Conservation (phyloP, 2,329 filamentous ascomycete genomes). For the Stromatinia cepivora region DNA sequence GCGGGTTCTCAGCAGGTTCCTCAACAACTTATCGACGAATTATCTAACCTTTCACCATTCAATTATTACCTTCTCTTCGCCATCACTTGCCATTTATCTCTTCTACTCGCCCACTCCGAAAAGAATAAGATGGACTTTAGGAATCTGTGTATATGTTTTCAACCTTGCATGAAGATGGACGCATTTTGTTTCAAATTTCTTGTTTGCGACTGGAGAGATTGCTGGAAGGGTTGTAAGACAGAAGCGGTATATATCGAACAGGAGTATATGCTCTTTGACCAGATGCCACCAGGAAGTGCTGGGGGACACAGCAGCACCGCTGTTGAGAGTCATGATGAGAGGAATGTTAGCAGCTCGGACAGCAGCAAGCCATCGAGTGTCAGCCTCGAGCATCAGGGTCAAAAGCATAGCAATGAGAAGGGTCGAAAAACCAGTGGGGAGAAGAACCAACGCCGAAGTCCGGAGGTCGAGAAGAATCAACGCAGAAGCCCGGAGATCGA, state of each 20-base stretch:
- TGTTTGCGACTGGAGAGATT: conserved; percentile 92
- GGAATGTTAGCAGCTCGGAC: conserved; percentile 64
- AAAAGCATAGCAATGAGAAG: conserved; percentile 20
- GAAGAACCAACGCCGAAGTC: conserved; percentile 8
- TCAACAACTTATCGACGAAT: conserved; percentile 82
- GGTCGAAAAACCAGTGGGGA: conserved; percentile 18
- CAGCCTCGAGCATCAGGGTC: conserved; percentile 33
- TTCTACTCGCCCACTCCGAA: conserved; percentile 85
- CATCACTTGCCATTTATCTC: conserved; percentile 92
- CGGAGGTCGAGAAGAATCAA: neutral
- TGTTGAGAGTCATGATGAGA: conserved; percentile 50
- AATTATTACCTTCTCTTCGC: conserved; percentile 98
- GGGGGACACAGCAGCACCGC: conserved; percentile 38
- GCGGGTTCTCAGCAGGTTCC: conserved; percentile 77
- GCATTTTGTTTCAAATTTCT: conserved; percentile 93
- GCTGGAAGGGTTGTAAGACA: conserved; percentile 94
- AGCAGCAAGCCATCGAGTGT: conserved; percentile 55
- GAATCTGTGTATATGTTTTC: conserved; percentile 95
- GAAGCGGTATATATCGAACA: conserved; percentile 77
- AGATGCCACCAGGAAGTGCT: conserved; percentile 50
- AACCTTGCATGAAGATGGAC: conserved; percentile 95
- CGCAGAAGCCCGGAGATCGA: neutral
- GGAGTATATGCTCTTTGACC: conserved; percentile 62
- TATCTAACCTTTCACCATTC: conserved; percentile 91
- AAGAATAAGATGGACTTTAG: conserved; percentile 99